These are phyloP conservation scores for Citrus trifoliata DNA, from an alignment of 345 rosid genomes.

Conservation along the genomic window DNA sequence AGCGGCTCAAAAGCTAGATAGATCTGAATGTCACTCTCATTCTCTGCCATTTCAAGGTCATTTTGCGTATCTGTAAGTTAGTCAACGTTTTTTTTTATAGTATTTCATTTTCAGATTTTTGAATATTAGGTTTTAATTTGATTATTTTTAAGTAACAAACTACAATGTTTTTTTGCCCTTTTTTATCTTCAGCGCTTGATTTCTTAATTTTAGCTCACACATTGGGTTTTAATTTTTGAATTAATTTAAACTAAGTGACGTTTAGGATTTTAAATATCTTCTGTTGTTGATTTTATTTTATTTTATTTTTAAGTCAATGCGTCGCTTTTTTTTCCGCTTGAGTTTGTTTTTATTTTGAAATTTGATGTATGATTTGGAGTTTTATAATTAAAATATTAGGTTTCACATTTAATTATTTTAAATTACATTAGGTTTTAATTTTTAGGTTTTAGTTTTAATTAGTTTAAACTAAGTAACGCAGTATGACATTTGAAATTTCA, in stretches of 20 bases:
- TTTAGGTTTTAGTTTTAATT: too few species aligned
- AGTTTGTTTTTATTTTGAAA: background rate
- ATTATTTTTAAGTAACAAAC: background rate
- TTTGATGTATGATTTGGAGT: background rate
- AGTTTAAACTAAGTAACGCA: background rate
- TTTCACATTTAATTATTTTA: background rate
- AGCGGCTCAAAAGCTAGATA: background rate
- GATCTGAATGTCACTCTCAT: slow-evolving; percentile 8
- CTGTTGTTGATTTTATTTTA: background rate
- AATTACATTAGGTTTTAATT: background rate
- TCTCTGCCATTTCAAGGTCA: background rate
- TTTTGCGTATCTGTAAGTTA: background rate
- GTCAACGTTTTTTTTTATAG: background rate
- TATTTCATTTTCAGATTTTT: background rate
- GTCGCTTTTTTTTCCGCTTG: too few species aligned
- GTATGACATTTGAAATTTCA: background rate
- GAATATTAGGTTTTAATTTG: background rate
- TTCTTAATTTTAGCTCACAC: background rate
- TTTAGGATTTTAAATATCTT: too few species aligned
- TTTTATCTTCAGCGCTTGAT: background rate
- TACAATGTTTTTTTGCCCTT: background rate
- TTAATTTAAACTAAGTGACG: background rate
- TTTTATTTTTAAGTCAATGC: background rate
- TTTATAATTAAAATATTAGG: background rate
- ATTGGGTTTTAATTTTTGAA: too few species aligned